Evolutionary conservation across 2,329 filamentous ascomycete genomes (phyloP), one percentile per base, ranked within the genome.

Genomic region (Neoarthrinium moseri): DNA sequence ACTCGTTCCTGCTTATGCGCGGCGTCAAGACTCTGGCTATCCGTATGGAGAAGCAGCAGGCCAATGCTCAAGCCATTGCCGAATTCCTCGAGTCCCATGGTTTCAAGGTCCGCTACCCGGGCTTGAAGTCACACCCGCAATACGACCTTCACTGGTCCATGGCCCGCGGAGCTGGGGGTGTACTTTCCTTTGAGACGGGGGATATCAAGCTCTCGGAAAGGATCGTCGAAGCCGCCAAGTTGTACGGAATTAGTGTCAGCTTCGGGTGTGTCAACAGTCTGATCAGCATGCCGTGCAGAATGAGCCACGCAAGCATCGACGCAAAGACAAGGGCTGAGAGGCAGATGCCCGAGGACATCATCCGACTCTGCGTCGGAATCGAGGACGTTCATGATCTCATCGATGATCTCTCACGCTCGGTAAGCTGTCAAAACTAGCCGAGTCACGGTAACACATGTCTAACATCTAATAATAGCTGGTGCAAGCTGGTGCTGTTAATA

Each of bases 201-300:
- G 89, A 96, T 59, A 74, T 91, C 3, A 72, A 76, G 6, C 70
- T 96, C 24, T 95, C 89, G 4, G 90, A 96, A 72, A 82, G 91
- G 30, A 96, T 99, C 58, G 94, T 99, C 5, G 94, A 97, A 71
- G 89, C 88, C 23, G 89, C 94, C 3, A 83, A 88, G 53, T 75
- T 99, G 24, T 99, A 90, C 84, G 91, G 88, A 26, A 99, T 99
- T 57, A 95, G 89, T 55, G 94, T 99, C 49, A 96, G 90, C 62
- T 99, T 99, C 64, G 94, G 94, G 38, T 97, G 94, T 65, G 94
- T 99, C 55, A 99, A 99, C 73, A 95, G 89, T 64, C 74, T 99
- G 66, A 99, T 99, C 69, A 96, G 91, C 72, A 96, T 99, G 92
- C 92, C 94, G 7, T 99, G 94, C 72, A 91, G 92, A 61, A 99